A percentile compares a stretch with the other conserved stretches of the same genome.
These are phyloP conservation scores for Luffa aegyptiaca DNA, from an alignment of 306 rosid genomes.

Conservation along the genomic window DNA sequence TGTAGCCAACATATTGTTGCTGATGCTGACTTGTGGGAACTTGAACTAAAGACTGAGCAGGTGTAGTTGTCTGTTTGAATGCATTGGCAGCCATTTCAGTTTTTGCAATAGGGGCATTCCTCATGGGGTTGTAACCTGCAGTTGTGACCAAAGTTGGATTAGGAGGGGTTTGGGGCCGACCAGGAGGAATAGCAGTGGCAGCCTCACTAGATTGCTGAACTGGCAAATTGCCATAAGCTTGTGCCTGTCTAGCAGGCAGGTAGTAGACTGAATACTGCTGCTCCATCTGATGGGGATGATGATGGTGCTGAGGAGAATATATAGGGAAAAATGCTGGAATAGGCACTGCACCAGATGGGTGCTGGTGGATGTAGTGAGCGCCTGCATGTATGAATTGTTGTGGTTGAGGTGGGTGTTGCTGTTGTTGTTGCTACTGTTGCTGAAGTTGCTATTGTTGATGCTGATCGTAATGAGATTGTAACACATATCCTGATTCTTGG, in stretches of 20 bases:
- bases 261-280: conserved; percentile 74
- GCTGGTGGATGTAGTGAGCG: conserved; percentile 66
- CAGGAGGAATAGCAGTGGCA: conserved; percentile 30
- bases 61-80: conserved; percentile 55
- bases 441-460: conserved; percentile 34
- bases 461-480: conserved; percentile 64
- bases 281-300: conserved; percentile 49
- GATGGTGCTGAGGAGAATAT: conserved; percentile 76
- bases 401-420: conserved; percentile 33
- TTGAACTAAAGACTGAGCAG: conserved; percentile 54
- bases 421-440: conserved; percentile 42
- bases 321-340: conserved; percentile 66
- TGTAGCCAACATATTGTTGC: conserved; percentile 48
- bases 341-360: conserved; percentile 39
- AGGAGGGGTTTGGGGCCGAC: conserved; percentile 48
- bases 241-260: conserved; percentile 66
- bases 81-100: conserved; percentile 54
- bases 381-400: conserved; percentile 53
- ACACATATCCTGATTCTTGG: conserved; percentile 60
- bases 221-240: conserved; percentile 48
- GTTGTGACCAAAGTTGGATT: conserved; percentile 42
- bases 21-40: conserved; percentile 69
- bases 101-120: conserved; percentile 53
- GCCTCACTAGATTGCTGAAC: conserved; percentile 61
- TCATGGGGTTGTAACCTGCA: conserved; percentile 43